Base-by-base conservation (phyloP, 805 yeast species). In the Clavispora fructus region DNA sequence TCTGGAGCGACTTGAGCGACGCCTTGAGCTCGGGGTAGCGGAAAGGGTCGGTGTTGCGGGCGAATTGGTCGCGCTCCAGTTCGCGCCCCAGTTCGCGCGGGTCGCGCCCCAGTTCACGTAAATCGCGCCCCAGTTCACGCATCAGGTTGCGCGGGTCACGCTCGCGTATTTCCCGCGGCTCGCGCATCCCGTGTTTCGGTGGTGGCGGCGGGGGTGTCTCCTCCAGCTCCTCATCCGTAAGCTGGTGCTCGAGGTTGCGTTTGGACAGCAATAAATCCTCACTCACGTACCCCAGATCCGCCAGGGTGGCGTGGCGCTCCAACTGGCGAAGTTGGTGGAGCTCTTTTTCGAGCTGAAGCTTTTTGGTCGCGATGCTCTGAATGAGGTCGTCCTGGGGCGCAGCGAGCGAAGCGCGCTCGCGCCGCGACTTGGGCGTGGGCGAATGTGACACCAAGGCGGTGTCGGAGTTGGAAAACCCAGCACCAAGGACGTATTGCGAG, bases 1-100 rank as follows among this genome's bases (percentile, higher is more conserved):
- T 70, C 54, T 72, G 78, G 40, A 71, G 58, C 3, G 75, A 69
- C 47, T 71, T 67, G 45, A 69, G 58, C 3, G 74, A 69, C 46
- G 61, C 67, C 41, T 66, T 69, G 48, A 69, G 58, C 32, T 67
- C 73, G 7, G 68, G 62, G 23, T 58, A 39, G 17, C 63, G 68
- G 41, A 62, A 68, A 16, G 64, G 69, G 6, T 52, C 40, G 13
- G 55, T 53, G 32, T 55, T 56, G 1, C 59, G 29, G 9, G 3
- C 29, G 29, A 3, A 7, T 6, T 6, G 35, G 17, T 31, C 35
- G 35, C 35, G 35, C 11, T 8, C 17, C 14, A 29, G 32, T 29
- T 29, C 32, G 32, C 8, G 29, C 29, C 4, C 11, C 31, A 29
- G 31, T 13, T 29, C 31, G 31, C 31, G 31, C 29, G 29, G 12